Conservation (phyloP, 768 basidiomycete species). For the Clitopilus passeckerianus region DNA sequence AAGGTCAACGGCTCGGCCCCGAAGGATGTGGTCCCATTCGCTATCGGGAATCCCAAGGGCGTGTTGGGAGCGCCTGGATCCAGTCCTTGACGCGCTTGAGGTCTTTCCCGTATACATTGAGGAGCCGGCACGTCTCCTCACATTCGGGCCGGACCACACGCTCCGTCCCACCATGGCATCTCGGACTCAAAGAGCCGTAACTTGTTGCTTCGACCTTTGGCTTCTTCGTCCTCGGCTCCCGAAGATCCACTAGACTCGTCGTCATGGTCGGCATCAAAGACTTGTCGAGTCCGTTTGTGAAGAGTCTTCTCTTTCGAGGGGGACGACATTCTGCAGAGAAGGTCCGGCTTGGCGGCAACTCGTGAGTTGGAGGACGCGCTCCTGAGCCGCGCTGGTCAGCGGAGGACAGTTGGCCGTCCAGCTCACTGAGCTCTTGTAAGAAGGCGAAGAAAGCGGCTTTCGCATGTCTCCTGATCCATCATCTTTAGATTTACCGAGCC, state of each 20-base stretch:
- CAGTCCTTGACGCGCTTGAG: conserved; percentile 1
- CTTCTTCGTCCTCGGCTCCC: neutral
- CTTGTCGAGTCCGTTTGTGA: neutral
- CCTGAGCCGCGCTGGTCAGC: neutral
- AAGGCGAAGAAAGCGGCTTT: neutral
- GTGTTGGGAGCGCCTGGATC: conserved; percentile 1
- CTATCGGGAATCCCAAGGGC: conserved; percentile 12
- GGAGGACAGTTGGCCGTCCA: neutral
- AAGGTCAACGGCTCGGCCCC: conserved; percentile 20
- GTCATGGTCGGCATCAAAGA: neutral
- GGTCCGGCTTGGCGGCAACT: neutral
- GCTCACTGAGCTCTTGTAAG: neutral
- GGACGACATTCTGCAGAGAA: neutral
- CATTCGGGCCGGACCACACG: neutral
- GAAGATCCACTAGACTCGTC: neutral
- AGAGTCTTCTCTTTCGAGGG: neutral
- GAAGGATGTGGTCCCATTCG: conserved; percentile 20
- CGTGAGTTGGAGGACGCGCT: neutral
- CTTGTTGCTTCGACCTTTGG: neutral
- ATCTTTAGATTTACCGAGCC: too few species aligned
- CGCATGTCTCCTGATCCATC: too few species aligned
- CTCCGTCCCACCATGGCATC: neutral
- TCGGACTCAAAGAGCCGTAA: neutral
- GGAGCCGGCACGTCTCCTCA: neutral
- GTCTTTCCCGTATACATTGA: neutral